Percentiles rank a stretch among this genome's conserved stretches.
phyloP scores from a whole-genome alignment of 2,329 filamentous ascomycete genomes.

The Aspergillus sp. region DNA sequence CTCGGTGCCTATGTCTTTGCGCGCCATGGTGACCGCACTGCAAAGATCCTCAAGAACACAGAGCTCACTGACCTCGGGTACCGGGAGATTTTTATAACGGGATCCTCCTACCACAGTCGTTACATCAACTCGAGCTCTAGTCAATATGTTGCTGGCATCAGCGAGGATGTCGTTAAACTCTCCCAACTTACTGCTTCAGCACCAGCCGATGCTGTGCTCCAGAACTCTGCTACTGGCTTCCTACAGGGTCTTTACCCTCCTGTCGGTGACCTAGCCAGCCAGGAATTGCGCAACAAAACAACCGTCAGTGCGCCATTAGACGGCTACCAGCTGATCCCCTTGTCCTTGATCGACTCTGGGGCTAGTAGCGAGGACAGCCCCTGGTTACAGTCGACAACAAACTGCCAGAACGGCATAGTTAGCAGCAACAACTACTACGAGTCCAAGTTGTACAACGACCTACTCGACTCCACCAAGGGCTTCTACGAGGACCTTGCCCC shows the following conservation, averaged over 20 bases:
- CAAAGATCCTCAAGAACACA: slow-evolving; percentile 71
- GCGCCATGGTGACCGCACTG: slow-evolving; percentile 83
- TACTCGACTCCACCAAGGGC: slow-evolving; percentile 50
- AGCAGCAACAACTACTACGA: slow-evolving; percentile 62
- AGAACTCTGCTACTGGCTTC: slow-evolving; percentile 77
- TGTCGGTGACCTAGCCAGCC: slow-evolving; percentile 55
- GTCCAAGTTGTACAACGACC: slow-evolving; percentile 49
- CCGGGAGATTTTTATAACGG: slow-evolving; percentile 69
- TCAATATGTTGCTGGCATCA: slow-evolving; percentile 65
- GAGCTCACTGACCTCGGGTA: slow-evolving; percentile 79
- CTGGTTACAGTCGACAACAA: slow-evolving; percentile 60
- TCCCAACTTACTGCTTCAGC: slow-evolving; percentile 71
- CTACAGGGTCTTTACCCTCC: slow-evolving; percentile 86
- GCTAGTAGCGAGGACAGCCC: slow-evolving; percentile 58
- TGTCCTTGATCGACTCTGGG: slow-evolving; percentile 62
- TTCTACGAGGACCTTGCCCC: slow-evolving; percentile 57
- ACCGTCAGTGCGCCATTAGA: slow-evolving; percentile 66
- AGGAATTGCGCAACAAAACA: slow-evolving; percentile 71
- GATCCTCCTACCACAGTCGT: slow-evolving; percentile 71
- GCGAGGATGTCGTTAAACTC: slow-evolving; percentile 63
- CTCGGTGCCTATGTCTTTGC: slow-evolving; percentile 85
- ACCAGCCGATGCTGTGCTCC: slow-evolving; percentile 73
- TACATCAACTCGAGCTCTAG: slow-evolving; percentile 67
- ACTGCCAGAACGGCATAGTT: slow-evolving; percentile 55
- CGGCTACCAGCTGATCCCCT: slow-evolving; percentile 81